A percentile compares a stretch with the other conserved stretches of the same genome.
These are phyloP conservation scores for Rasamsonia emersonii DNA, from an alignment of 2,329 filamentous ascomycete species.

Conservation along the genomic window DNA sequence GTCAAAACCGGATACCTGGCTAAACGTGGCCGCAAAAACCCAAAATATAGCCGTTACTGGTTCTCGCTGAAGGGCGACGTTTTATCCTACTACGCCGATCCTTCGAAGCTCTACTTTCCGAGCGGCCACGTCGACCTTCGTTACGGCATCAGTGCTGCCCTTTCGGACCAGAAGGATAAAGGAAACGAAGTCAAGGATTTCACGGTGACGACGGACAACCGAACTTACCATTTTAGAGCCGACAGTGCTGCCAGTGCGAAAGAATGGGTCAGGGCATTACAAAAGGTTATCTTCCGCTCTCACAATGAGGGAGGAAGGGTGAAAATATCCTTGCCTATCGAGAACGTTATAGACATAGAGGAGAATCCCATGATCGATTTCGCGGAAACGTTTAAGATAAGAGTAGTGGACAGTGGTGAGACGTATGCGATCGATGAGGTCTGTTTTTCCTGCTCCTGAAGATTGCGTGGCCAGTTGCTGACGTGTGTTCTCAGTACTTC, in stretches of 20 bases:
- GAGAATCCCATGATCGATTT: conserved; percentile 85
- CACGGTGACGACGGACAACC: conserved; percentile 69
- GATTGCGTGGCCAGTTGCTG: neutral
- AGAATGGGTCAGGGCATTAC: conserved; percentile 91
- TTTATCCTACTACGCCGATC: conserved; percentile 77
- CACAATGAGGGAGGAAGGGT: conserved; percentile 96
- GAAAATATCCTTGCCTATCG: conserved; percentile 84
- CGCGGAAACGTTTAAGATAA: conserved; percentile 86
- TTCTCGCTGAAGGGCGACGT: conserved; percentile 89
- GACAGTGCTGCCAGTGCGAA: conserved; percentile 82
- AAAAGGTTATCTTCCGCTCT: conserved; percentile 89
- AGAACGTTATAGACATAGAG: conserved; percentile 86
- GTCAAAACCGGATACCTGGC: conserved; percentile 81
- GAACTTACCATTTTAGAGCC: conserved; percentile 79
- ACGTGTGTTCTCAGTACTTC: conserved; percentile 62
- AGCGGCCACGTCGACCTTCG: conserved; percentile 85
- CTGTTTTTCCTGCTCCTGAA: conserved; percentile 11
- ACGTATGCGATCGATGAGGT: conserved; percentile 93
- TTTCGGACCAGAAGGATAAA: conserved; percentile 61
- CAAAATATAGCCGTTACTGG: conserved; percentile 84
- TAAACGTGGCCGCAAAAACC: conserved; percentile 82
- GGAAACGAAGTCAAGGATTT: conserved; percentile 67
- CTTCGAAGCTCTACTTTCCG: conserved; percentile 82
- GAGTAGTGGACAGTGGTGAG: conserved; percentile 87
- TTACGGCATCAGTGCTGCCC: conserved; percentile 78